These are phyloP conservation scores for Fraxinus quadrangulata DNA, from an alignment of 257 asterid species.

Conservation along the genomic window DNA sequence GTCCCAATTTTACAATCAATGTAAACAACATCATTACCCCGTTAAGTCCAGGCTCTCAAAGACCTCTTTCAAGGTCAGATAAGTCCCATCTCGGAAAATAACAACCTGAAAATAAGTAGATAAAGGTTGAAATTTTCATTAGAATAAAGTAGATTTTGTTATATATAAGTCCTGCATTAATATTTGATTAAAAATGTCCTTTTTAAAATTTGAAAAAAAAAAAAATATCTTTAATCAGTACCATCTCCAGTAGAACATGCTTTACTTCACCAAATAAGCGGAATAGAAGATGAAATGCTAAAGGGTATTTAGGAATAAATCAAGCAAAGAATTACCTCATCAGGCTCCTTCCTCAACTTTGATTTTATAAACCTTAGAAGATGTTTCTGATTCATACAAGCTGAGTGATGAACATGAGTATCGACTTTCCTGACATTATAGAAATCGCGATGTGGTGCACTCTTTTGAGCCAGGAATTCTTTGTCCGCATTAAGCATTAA, in stretches of 20 bases:
- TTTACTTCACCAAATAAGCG: neutral
- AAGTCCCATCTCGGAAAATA: slow-evolving; percentile 88
- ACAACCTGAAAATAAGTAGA: slow-evolving; percentile 66
- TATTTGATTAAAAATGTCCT: neutral
- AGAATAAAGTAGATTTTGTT: slow-evolving; percentile 12
- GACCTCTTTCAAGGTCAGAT: slow-evolving; percentile 85
- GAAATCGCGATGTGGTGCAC: slow-evolving; percentile 99
- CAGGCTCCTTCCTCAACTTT: slow-evolving; percentile 96
- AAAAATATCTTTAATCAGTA: neutral
- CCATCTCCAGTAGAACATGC: slow-evolving; percentile 15
- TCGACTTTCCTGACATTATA: slow-evolving; percentile 98
- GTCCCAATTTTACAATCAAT: neutral
- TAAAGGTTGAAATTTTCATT: slow-evolving; percentile 18
- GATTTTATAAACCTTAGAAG: slow-evolving; percentile 90
- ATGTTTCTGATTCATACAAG: slow-evolving; percentile 99
- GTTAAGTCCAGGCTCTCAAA: slow-evolving; percentile 94
- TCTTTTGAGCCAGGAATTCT: slow-evolving; percentile 96
- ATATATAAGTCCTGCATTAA: neutral
- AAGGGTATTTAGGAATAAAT: slow-evolving; percentile 11
- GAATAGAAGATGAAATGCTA: slow-evolving; percentile 13
- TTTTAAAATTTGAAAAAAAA: neutral
- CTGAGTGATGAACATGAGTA: slow-evolving; percentile 98
- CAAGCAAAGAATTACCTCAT: slow-evolving; percentile 58
- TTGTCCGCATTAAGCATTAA: slow-evolving; percentile 98
- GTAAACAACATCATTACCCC: slow-evolving; percentile 55